Evolutionary conservation across 1,139 yeast species (phyloP).

Genomic region (Geotrichum klebahnii): DNA sequence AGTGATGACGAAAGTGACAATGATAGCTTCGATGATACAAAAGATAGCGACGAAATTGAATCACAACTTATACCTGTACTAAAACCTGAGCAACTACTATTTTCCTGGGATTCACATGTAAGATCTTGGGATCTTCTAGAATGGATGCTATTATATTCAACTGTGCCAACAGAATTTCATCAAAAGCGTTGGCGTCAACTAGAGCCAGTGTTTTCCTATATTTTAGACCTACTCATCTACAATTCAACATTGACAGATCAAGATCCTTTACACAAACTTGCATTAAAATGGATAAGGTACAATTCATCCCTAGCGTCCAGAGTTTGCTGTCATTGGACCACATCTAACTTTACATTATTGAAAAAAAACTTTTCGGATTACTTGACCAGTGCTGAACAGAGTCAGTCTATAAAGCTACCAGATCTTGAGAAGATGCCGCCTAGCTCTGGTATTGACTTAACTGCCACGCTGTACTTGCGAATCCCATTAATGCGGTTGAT

Average conservation of each 20-base stretch:
- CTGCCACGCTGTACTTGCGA: neutral
- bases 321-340: conserved; percentile 7
- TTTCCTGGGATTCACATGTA: conserved; percentile 1
- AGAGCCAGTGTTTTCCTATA: neutral
- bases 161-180: neutral
- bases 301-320: neutral
- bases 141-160: conserved; percentile 7
- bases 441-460: neutral
- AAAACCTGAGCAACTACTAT: conserved; percentile 1
- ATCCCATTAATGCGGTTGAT: neutral
- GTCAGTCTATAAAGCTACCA: neutral
- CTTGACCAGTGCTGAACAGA: neutral
- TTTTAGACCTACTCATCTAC: neutral
- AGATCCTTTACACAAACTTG: too few relatives aligned
- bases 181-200: conserved; percentile 9
- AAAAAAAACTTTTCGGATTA: neutral
- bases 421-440: neutral
- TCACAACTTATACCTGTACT: neutral
- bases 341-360: neutral
- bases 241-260: too few relatives aligned
- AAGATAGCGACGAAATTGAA: neutral
- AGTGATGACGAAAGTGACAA: neutral
- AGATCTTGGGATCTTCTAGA: conserved; percentile 1
- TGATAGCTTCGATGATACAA: neutral
- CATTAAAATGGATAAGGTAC: too few relatives aligned